phyloP scores from a whole-genome alignment of 1,284 basidiomycete genomes.

The Malassezia globosa region DNA sequence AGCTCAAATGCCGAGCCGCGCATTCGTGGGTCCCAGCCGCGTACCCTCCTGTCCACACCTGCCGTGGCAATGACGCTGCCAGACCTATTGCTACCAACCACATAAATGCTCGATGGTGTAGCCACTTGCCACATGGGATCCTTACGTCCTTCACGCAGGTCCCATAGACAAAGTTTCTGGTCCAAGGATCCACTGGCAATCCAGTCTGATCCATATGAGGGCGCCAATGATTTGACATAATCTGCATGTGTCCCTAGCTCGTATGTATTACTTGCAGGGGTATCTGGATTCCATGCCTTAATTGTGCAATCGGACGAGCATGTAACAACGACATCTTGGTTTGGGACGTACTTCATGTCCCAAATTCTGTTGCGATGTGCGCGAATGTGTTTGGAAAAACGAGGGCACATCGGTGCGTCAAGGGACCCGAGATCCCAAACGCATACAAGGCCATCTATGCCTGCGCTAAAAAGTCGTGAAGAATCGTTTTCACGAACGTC shows the following conservation, averaged over 20 bases:
- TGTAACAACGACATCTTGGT: conserved; percentile 85
- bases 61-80: conserved; percentile 76
- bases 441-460: conserved; percentile 79
- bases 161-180: conserved; percentile 81
- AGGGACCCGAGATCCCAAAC: conserved; percentile 73
- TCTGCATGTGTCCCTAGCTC: conserved; percentile 78
- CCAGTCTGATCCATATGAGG: conserved; percentile 28
- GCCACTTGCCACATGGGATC: conserved; percentile 23
- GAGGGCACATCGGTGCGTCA: neutral
- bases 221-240: conserved; percentile 66
- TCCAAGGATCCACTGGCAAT: conserved; percentile 88
- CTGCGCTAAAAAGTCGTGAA: conserved; percentile 71
- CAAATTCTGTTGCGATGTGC: conserved; percentile 79
- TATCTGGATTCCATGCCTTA: conserved; percentile 73
- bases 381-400: conserved; percentile 36
- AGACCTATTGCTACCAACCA: conserved; percentile 53
- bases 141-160: conserved; percentile 33
- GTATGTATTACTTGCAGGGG: conserved; percentile 54
- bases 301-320: conserved; percentile 92
- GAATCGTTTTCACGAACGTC: neutral
- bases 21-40: conserved; percentile 78
- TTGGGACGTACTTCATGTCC: conserved; percentile 80
- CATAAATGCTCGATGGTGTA: conserved; percentile 39
- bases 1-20: conserved; percentile 32
- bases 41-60: conserved; percentile 75